Base-by-base conservation (phyloP, 2,329 filamentous ascomycete species). In the Thielaviopsis populi region DNA sequence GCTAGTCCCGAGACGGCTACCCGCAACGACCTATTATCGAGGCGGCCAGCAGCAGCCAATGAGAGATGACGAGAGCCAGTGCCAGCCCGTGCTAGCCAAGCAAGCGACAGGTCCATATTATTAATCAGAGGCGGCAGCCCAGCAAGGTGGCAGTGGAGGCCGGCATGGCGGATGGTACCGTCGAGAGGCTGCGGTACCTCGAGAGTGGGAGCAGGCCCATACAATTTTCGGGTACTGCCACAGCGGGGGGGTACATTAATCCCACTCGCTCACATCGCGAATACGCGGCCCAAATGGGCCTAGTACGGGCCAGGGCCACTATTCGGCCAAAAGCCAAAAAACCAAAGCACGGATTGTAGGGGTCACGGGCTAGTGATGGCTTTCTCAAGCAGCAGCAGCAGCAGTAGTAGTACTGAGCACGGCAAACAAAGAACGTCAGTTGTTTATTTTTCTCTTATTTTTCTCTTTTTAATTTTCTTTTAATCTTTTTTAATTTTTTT, bases 241-340 rank as follows among this genome's bases (percentile, higher is more conserved):
- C 46, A 50, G 30, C 7, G 22, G 19, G 19, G 22, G 50, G 13
- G 50, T 54, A 54, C 50, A 30, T n/a, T 27, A 11, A 33, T 30
- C 50, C 24, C 24, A 27, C 22, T 6, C 50, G 50, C 50, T 54
- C 30, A 22, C 50, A 54, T 22, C 50, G 50, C 50, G 22, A 54
- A 54, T 54, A 54, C 50, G 50, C 24, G 22, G 10, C 58, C 58
- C 22, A 19, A 15, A 42, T 42, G 17, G 58, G 58, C 37, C 40
- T 60, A 60, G 58, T 60, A 43, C 58, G 58, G 58, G 37, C 58
- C 58, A 33, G 58, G 58, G 37, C 58, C 58, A 33, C 33, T 42
- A 41, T 41, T 60, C 37, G 58, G 58, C 58, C 50, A 54, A 33
- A 27, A 54, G 58, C 58, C 50, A 54, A 33, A 27, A 54, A n/a